Base-by-base conservation (phyloP, 345 rosid genomes). In the Jatropha curcas region DNA sequence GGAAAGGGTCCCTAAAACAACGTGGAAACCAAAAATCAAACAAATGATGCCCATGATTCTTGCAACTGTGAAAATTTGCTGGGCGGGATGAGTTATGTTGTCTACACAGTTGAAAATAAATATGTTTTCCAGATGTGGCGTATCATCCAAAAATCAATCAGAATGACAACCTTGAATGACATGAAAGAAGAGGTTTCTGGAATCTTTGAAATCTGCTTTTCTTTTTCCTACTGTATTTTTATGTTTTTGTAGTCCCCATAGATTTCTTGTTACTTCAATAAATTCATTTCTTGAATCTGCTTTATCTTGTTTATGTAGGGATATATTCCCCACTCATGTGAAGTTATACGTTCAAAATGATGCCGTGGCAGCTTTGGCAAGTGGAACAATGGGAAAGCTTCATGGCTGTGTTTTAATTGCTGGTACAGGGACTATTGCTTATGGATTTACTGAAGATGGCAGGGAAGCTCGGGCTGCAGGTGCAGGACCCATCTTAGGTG, bases 361-460 rank as follows among this genome's bases (percentile, higher is more conserved):
- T 86, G 97, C 98, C 28, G 86, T 93, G 41, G 99, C 96, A 73
- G 99, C 98, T 66, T 70, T 95, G 85, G 96, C 99, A 0, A 88
- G 99, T 81, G 98, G 99, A 63, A 93, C 99, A 22, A 71, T 91
- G 91, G 98, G 99, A 79, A 91, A 90, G 83, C 96, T 93, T 70
- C 93, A 95, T 84, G 99, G 98, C 20, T 95, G 99, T 84, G 99
- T 95, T 76, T 72, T 95, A 27, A 95, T 95, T 76, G 97, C 99
- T 33, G 99, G 99, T 80, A 95, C 96, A 1, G 99, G 98, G 67
- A 88, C 93, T 51, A 95, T 95, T 76, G 94, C 98, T 43, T 95
- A 89, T 85, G 99, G 98, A 61, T 88, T 91, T 68, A 87, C 90
- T 14, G 93, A 88, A 84, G 96, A 86, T 81, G 98, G 99, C 60